Evolutionary conservation across 1,284 basidiomycete genomes (phyloP).

Genomic region (Vanrija pseudolonga): DNA sequence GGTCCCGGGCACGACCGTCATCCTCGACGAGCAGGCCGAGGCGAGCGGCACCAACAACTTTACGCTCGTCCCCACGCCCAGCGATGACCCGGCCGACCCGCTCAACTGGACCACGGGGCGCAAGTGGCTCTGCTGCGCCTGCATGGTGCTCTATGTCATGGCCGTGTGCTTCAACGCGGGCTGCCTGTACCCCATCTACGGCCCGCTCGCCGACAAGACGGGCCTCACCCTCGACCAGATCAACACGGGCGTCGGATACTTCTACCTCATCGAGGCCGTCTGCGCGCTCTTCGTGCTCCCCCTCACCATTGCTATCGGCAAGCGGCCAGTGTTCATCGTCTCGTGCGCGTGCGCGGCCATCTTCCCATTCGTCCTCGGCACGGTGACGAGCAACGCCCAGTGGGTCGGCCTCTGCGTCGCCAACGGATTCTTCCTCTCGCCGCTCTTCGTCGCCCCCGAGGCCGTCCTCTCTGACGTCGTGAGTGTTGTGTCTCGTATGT

Average conservation of each 20-base stretch:
- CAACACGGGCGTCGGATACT: constrained; percentile 26
- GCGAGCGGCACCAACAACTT: constrained; percentile 8
- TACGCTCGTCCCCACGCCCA: constrained; percentile 22
- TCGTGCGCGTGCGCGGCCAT: constrained; percentile 5
- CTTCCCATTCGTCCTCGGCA: neutral
- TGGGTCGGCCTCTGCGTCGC: constrained; percentile 20
- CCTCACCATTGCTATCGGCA: constrained; percentile 23
- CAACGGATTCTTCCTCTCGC: constrained; percentile 21
- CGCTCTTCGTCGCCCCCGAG: constrained; percentile 25
- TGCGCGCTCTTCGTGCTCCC: constrained; percentile 22
- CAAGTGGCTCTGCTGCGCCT: constrained; percentile 20
- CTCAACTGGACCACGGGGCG: constrained; percentile 24
- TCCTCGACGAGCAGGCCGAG: constrained; percentile 17
- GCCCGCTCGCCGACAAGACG: constrained; percentile 14
- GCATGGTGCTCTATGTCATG: constrained; percentile 20
- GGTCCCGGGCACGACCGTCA: constrained; percentile 19
- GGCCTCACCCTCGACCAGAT: constrained; percentile 26
- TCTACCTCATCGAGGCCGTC: constrained; percentile 24
- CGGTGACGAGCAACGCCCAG: neutral
- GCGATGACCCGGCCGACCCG: constrained; percentile 20
- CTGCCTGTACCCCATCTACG: constrained; percentile 20
- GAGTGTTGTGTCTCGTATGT: constrained; percentile 7
- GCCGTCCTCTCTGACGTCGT: constrained; percentile 25
- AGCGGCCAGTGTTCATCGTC: constrained; percentile 25
- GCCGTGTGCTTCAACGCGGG: constrained; percentile 10